These are phyloP conservation scores for Talinum fruticosum DNA, from an alignment of 148 eudicot genomes.

Conservation along the genomic window DNA sequence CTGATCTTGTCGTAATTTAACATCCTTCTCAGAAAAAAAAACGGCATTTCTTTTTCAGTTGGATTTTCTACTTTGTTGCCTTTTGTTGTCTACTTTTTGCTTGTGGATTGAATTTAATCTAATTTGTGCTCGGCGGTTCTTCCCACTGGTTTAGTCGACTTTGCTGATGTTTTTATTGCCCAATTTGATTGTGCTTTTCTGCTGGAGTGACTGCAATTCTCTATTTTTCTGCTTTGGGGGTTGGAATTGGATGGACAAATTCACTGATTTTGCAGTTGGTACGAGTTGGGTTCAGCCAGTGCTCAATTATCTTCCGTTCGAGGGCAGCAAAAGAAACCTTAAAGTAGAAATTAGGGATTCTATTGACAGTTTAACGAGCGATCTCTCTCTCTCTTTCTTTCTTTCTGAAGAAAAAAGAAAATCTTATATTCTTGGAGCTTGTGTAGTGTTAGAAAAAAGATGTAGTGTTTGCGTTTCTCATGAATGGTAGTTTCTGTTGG, in stretches of 20 bases:
- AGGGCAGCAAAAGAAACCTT: neutral
- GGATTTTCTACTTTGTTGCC: neutral
- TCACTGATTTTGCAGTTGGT: conserved; percentile 5
- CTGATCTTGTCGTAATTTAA: conserved; percentile 18
- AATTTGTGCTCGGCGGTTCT: neutral
- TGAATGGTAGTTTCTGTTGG: neutral
- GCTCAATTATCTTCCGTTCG: neutral
- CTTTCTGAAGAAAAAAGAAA: neutral
- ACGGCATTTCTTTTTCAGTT: neutral
- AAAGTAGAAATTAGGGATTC: conserved; percentile 4
- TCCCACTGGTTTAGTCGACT: neutral
- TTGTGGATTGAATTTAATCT: neutral
- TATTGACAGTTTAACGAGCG: neutral
- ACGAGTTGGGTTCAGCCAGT: neutral
- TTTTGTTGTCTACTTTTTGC: neutral
- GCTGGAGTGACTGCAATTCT: neutral
- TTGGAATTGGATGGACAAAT: neutral
- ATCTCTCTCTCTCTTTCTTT: neutral
- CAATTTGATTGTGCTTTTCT: neutral
- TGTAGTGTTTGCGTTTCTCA: conserved; percentile 1
- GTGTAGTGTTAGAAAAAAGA: conserved; percentile 1
- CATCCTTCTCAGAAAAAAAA: neutral
- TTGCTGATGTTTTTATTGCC: neutral
- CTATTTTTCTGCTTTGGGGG: neutral
- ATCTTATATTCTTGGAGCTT: neutral